Evolutionary conservation across 208 protist genomes (phyloP).

Genomic region (Crithidia sp.): DNA sequence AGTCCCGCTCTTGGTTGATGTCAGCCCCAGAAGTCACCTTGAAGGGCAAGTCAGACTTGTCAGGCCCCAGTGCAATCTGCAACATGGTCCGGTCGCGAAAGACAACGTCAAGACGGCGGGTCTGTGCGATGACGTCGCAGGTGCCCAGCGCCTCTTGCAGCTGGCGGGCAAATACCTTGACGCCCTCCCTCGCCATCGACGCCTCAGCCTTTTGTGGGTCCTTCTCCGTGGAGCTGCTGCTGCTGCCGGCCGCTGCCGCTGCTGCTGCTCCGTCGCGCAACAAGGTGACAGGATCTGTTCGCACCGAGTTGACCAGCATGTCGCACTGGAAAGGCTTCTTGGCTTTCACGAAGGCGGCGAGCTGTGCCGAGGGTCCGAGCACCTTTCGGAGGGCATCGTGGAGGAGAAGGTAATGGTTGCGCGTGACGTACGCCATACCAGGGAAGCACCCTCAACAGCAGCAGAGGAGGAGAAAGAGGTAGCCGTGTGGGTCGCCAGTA

Average conservation of each 20-base stretch:
- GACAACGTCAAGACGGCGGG: conserved; percentile 62
- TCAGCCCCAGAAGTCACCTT: conserved; percentile 23
- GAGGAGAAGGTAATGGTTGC: conserved; percentile 75
- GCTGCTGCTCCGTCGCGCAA: not conserved
- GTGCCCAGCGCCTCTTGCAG: conserved; percentile 68
- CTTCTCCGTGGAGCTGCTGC: conserved; percentile 5
- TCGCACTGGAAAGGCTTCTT: conserved; percentile 81
- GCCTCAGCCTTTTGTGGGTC: not conserved
- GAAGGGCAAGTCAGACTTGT: conserved; percentile 28
- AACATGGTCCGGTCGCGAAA: conserved; percentile 76
- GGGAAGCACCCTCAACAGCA: not conserved
- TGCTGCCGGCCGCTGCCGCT: not conserved
- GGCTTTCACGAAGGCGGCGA: conserved; percentile 81
- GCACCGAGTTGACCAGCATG: conserved; percentile 79
- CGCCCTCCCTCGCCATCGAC: conserved; percentile 15
- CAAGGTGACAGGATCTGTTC: conserved; percentile 48
- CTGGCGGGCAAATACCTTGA: conserved; percentile 45
- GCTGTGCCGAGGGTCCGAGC: conserved; percentile 42
- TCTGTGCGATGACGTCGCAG: conserved; percentile 58
- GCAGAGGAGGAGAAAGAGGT: not conserved
- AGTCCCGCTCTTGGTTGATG: conserved; percentile 59
- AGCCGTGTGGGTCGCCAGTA: not conserved
- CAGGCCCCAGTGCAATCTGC: conserved; percentile 73
- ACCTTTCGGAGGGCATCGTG: conserved; percentile 81
- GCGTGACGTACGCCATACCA: conserved; percentile 42